Evolutionary conservation across 2,329 filamentous ascomycete species (phyloP).

Genomic region (Colletotrichum liaoningense): DNA sequence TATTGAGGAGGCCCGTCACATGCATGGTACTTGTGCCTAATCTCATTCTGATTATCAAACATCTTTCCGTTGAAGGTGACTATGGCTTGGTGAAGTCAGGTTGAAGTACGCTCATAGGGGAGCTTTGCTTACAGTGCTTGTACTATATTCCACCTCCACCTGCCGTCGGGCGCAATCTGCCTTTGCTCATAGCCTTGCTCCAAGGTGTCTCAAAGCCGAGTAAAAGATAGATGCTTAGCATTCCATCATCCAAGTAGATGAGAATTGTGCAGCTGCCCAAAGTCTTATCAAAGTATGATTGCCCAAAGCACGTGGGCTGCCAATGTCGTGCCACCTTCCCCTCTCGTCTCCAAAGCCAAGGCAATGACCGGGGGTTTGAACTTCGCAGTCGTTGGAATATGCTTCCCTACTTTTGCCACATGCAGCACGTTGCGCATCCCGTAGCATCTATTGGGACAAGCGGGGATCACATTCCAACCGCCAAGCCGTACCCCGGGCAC

Average conservation of each 20-base stretch:
- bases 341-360: constrained; percentile 17
- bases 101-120: no score
- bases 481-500: constrained; percentile 19
- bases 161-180: not conserved
- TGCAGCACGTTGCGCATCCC: constrained; percentile 27
- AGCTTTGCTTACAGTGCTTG: no score
- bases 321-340: constrained; percentile 23
- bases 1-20: not conserved
- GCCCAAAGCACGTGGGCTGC: constrained; percentile 23
- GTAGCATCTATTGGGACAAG: constrained; percentile 31
- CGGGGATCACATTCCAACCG: not conserved
- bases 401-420: constrained; percentile 4
- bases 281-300: constrained; percentile 14
- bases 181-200: not conserved
- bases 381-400: constrained; percentile 20
- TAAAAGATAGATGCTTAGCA: not conserved
- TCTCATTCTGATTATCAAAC: not conserved
- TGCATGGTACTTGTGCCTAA: not conserved
- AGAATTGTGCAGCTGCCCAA: not conserved
- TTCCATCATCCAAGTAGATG: not conserved
- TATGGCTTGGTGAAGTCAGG: not conserved
- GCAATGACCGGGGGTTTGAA: not conserved
- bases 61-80: no score
- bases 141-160: no score
- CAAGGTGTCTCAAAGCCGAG: not conserved